phyloP scores from a whole-genome alignment of 129 eudicot genomes.

The Kitagawia praeruptora region DNA sequence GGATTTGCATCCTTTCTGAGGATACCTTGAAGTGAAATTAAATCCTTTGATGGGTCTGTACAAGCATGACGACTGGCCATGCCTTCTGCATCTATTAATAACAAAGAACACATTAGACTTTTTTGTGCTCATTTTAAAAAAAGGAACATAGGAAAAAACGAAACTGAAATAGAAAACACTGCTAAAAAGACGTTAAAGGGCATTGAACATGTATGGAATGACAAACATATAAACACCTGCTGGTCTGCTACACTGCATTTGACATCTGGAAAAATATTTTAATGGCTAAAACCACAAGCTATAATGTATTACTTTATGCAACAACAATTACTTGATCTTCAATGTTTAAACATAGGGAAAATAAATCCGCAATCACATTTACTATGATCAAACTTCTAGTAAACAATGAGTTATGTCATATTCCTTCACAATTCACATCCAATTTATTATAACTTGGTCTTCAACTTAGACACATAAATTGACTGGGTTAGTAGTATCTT shows the following conservation, averaged over 20 bases:
- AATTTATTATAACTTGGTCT: background rate
- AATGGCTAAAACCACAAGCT: background rate
- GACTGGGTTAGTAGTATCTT: too few species aligned
- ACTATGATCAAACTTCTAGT: background rate
- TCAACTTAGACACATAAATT: background rate
- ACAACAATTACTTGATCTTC: background rate
- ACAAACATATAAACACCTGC: background rate
- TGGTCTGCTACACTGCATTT: background rate
- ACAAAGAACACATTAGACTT: background rate
- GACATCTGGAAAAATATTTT: background rate
- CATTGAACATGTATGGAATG: background rate
- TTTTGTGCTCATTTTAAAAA: background rate
- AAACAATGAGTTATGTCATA: background rate
- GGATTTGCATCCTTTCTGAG: constrained; percentile 26
- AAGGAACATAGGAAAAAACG: background rate
- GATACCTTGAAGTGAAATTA: constrained; percentile 16
- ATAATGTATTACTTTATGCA: background rate
- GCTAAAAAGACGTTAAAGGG: background rate
- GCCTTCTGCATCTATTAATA: constrained; percentile 30
- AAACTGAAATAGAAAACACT: background rate
- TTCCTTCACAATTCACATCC: background rate
- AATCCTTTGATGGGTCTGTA: constrained; percentile 28
- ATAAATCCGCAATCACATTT: background rate
- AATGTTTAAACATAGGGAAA: background rate
- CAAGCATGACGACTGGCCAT: constrained; percentile 34